These are phyloP conservation scores for Delitschia confertaspora DNA, from an alignment of 495 filamentous ascomycete genomes.

Conservation along the genomic window DNA sequence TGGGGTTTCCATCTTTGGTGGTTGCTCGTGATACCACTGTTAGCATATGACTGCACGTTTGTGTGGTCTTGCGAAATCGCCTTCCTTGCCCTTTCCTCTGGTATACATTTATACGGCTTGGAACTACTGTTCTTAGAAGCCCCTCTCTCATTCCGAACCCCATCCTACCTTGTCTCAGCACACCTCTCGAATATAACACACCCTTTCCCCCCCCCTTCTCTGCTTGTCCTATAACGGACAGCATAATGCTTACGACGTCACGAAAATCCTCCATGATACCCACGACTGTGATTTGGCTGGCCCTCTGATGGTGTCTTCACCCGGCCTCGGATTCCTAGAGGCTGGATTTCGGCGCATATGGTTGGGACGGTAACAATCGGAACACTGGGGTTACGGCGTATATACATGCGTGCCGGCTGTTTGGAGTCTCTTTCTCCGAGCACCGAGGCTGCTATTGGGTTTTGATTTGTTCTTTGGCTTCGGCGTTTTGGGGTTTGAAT, in stretches of 20 bases:
- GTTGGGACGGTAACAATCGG: too few species aligned
- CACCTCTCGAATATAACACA: background rate
- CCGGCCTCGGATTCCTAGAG: too few species aligned
- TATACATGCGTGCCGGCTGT: too few species aligned
- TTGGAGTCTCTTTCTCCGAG: too few species aligned
- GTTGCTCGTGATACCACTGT: background rate
- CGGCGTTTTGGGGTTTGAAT: too few species aligned
- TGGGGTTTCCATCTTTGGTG: background rate
- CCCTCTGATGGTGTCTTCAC: background rate
- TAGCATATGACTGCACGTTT: background rate
- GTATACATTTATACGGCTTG: background rate
- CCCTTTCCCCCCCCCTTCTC: background rate
- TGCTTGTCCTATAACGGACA: background rate
- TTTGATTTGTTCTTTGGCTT: too few species aligned
- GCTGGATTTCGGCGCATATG: too few species aligned
- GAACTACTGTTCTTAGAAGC: background rate
- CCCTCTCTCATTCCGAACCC: background rate
- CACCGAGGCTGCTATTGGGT: too few species aligned
- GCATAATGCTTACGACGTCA: constrained; percentile 2
- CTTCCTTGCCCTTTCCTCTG: background rate
- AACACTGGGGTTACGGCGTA: too few species aligned
- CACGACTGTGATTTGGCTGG: constrained; percentile 7
- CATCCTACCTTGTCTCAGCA: background rate
- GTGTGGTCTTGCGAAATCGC: background rate
- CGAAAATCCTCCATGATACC: constrained; percentile 1